These are phyloP conservation scores for Raddia guianensis DNA, from an alignment of 176 grass and related monocot species.

Conservation along the genomic window DNA sequence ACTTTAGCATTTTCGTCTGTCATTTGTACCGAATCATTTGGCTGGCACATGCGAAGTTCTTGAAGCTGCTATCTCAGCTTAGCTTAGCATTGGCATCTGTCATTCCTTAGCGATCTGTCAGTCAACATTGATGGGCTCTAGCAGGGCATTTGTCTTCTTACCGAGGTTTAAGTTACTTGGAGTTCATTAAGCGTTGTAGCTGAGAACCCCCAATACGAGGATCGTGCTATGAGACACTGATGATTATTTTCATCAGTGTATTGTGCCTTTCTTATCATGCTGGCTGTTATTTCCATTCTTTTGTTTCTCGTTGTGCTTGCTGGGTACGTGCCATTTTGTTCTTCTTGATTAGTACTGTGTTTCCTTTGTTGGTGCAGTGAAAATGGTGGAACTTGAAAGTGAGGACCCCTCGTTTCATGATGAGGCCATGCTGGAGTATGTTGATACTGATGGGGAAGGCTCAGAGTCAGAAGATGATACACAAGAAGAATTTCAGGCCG, in stretches of 20 bases:
- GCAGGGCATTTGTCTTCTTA: neutral
- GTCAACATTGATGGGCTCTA: neutral
- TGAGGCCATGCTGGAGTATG: slow-evolving; percentile 36
- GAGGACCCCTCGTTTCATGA: slow-evolving; percentile 39
- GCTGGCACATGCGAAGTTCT: neutral
- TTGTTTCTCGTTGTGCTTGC: neutral
- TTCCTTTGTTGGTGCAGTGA: slow-evolving; percentile 13
- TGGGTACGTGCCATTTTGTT: neutral
- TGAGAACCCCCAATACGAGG: neutral
- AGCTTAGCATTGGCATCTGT: neutral
- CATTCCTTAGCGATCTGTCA: neutral
- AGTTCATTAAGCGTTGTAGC: neutral
- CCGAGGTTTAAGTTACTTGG: neutral
- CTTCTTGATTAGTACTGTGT: neutral
- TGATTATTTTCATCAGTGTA: neutral
- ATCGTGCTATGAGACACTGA: neutral
- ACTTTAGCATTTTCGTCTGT: neutral
- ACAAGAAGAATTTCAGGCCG: slow-evolving; percentile 50
- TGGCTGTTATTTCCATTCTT: neutral
- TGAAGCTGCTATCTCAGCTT: neutral
- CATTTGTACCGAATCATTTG: neutral
- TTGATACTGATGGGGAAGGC: slow-evolving; percentile 45
- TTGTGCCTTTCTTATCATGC: neutral
- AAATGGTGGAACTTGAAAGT: slow-evolving; percentile 33
- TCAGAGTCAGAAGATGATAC: slow-evolving; percentile 54